A percentile compares a stretch with the other conserved stretches of the same genome.
Evolutionary conservation across 805 yeast species (phyloP).

Genomic region (Maudiozyma barnettii): DNA sequence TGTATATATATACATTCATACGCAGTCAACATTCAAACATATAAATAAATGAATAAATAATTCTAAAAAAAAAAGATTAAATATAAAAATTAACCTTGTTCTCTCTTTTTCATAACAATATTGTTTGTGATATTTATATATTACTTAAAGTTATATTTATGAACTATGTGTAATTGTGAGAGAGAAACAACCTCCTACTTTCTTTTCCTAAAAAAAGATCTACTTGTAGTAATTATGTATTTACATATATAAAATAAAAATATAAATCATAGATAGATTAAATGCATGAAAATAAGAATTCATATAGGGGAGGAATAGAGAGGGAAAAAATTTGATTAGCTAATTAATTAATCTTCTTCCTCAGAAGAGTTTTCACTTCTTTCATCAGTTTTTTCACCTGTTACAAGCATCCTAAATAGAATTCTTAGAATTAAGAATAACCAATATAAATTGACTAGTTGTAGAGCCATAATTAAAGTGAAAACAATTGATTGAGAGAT

Average conservation of each 20-base stretch:
- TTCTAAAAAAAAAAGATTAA: background rate
- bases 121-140: too few relatives aligned
- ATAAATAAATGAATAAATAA: background rate
- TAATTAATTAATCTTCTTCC: slow-evolving; percentile 4
- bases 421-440: slow-evolving; percentile 71
- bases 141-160: too few relatives aligned
- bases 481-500: slow-evolving; percentile 89
- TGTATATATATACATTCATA: background rate
- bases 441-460: slow-evolving; percentile 85
- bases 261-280: background rate
- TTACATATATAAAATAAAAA: too few relatives aligned
- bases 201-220: background rate
- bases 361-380: slow-evolving; percentile 68
- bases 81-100: background rate
- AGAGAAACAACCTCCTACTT: too few relatives aligned
- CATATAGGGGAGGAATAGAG: too few relatives aligned
- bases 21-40: background rate
- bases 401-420: slow-evolving; percentile 50
- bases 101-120: too few relatives aligned
- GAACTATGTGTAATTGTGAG: too few relatives aligned
- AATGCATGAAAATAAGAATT: background rate
- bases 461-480: slow-evolving; percentile 64
- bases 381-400: slow-evolving; percentile 62
- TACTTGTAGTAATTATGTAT: background rate
- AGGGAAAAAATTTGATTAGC: background rate